Conservation (phyloP, 805 yeast species). For the Millerozyma acaciae region DNA sequence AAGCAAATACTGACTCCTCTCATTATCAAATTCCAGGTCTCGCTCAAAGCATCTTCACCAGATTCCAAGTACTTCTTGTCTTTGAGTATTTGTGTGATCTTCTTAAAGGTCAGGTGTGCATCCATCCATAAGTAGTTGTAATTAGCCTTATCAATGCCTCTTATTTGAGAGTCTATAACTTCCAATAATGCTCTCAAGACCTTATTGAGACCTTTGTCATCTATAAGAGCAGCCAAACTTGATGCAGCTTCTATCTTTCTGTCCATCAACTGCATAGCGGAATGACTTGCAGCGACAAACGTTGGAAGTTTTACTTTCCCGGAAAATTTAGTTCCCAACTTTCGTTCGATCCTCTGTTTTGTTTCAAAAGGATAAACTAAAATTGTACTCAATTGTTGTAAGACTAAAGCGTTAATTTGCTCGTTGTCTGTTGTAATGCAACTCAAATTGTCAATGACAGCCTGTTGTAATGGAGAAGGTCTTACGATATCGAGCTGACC, state of each 20-base stretch:
- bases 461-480: conserved; percentile 59
- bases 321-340: conserved; percentile 33
- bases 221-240: conserved; percentile 33
- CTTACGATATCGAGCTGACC: conserved; percentile 46
- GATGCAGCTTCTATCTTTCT: conserved; percentile 29
- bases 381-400: conserved; percentile 53
- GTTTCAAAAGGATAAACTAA: conserved; percentile 59
- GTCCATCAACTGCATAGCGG: conserved; percentile 40
- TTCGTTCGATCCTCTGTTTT: conserved; percentile 52
- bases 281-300: conserved; percentile 56
- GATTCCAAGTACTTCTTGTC: conserved; percentile 8
- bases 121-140: conserved; percentile 50
- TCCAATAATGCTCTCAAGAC: conserved; percentile 50
- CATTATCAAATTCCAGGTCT: conserved; percentile 41
- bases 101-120: conserved; percentile 40
- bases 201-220: conserved; percentile 44
- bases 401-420: conserved; percentile 40
- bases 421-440: conserved; percentile 24
- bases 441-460: conserved; percentile 50
- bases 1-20: conserved; percentile 41
- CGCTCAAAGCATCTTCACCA: conserved; percentile 12
- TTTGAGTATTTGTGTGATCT: conserved; percentile 29
- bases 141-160: conserved; percentile 24
- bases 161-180: conserved; percentile 42
- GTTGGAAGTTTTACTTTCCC: conserved; percentile 51